Conservation (phyloP, 495 filamentous ascomycete genomes). For the Oidiodendron maius region DNA sequence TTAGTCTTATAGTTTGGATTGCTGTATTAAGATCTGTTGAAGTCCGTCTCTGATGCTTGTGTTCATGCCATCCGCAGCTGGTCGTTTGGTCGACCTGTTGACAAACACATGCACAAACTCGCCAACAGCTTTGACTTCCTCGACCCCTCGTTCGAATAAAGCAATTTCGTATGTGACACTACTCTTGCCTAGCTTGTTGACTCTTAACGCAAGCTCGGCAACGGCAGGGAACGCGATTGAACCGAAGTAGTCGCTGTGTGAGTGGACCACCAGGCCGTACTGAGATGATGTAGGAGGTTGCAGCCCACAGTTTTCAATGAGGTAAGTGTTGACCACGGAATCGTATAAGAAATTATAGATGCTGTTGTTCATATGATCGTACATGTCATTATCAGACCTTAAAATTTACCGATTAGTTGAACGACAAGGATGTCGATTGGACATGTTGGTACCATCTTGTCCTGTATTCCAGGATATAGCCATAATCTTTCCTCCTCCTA, state of each 20-base stretch:
- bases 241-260: constrained; percentile 77
- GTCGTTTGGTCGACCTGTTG: constrained; percentile 62
- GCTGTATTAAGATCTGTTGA: constrained; percentile 20
- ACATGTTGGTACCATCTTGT: constrained; percentile 68
- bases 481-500: constrained; percentile 66
- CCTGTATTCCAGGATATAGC: constrained; percentile 73
- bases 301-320: constrained; percentile 73
- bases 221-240: constrained; percentile 78
- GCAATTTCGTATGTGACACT: constrained; percentile 93
- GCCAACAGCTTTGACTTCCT: constrained; percentile 79
- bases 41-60: constrained; percentile 46
- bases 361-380: constrained; percentile 55
- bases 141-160: constrained; percentile 70
- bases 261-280: constrained; percentile 77
- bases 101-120: constrained; percentile 89
- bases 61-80: constrained; percentile 55
- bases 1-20: constrained; percentile 13
- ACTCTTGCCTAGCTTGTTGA: constrained; percentile 76
- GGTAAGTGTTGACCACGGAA: constrained; percentile 84
- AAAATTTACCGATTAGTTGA: not conserved
- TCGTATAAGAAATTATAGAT: constrained; percentile 73
- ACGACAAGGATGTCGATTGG: not conserved
- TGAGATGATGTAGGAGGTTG: constrained; percentile 62
- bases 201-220: constrained; percentile 74
- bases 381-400: constrained; percentile 96